These are phyloP conservation scores for Talinum fruticosum DNA, from an alignment of 148 eudicot genomes.

Conservation along the genomic window DNA sequence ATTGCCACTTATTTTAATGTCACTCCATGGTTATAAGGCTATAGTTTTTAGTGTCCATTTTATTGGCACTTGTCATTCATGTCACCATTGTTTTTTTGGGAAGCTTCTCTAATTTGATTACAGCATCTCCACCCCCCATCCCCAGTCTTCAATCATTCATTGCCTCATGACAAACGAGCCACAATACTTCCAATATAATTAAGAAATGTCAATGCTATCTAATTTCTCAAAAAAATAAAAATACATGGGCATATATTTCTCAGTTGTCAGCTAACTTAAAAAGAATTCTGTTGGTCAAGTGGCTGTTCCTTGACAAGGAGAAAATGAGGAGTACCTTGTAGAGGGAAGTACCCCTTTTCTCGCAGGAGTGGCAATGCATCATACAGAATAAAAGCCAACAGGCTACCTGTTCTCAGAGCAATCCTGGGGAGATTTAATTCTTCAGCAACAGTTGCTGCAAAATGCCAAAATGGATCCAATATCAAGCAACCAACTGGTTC, in stretches of 20 bases:
- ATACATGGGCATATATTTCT: not conserved
- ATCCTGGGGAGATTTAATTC: constrained; percentile 38
- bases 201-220: too few relatives aligned
- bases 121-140: not conserved
- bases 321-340: constrained; percentile 26
- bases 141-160: too few relatives aligned
- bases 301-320: not conserved
- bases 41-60: too few relatives aligned
- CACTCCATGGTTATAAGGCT: too few relatives aligned
- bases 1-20: too few relatives aligned
- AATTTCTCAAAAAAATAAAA: too few relatives aligned
- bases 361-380: constrained; percentile 28
- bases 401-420: constrained; percentile 32
- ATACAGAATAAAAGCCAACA: constrained; percentile 28
- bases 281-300: not conserved
- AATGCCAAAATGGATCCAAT: constrained; percentile 36
- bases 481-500: constrained; percentile 35
- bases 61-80: too few relatives aligned
- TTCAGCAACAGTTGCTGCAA: constrained; percentile 26
- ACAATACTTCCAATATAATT: too few relatives aligned
- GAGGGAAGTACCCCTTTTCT: constrained; percentile 36
- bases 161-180: too few relatives aligned
- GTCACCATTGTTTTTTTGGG: not conserved
- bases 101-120: not conserved
- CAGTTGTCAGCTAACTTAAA: not conserved